phyloP scores from a whole-genome alignment of 345 rosid genomes.

The Angophora floribunda region DNA sequence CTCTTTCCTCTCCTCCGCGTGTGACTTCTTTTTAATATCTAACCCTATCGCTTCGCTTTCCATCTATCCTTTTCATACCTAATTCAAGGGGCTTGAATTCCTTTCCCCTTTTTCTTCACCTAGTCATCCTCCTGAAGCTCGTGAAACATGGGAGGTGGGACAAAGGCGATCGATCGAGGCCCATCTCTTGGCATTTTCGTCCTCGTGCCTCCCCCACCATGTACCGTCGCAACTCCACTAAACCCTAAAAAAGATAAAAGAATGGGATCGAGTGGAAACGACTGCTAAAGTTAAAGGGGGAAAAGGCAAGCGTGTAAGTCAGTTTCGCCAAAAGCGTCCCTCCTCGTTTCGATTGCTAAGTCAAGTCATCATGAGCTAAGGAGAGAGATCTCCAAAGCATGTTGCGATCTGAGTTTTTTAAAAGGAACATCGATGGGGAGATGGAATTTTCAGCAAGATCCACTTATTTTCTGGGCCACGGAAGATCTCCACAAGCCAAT shows the following conservation, averaged over 20 bases:
- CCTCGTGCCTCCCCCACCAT: not conserved
- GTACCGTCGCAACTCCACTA: not conserved
- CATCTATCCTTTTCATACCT: not conserved
- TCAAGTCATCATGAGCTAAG: not conserved
- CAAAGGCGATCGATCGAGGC: not conserved
- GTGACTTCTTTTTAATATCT: not conserved
- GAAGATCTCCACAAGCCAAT: not conserved
- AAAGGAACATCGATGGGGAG: too few species aligned
- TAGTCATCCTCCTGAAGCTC: not conserved
- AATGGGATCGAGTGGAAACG: not conserved
- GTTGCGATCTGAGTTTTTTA: not conserved
- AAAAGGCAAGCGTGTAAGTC: not conserved
- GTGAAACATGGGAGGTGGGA: not conserved
- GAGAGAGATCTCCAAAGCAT: not conserved
- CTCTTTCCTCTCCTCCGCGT: not conserved
- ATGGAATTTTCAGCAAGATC: too few species aligned
- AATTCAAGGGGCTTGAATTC: not conserved
- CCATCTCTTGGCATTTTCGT: not conserved
- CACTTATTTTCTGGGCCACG: not conserved
- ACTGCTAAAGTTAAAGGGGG: not conserved
- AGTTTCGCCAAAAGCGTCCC: not conserved
- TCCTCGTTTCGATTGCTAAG: not conserved
- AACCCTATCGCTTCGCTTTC: not conserved
- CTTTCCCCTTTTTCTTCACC: not conserved
- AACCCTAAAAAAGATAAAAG: not conserved